Evolutionary conservation across 306 rosid genomes (phyloP).

Genomic region (Dalbergia oliveri): DNA sequence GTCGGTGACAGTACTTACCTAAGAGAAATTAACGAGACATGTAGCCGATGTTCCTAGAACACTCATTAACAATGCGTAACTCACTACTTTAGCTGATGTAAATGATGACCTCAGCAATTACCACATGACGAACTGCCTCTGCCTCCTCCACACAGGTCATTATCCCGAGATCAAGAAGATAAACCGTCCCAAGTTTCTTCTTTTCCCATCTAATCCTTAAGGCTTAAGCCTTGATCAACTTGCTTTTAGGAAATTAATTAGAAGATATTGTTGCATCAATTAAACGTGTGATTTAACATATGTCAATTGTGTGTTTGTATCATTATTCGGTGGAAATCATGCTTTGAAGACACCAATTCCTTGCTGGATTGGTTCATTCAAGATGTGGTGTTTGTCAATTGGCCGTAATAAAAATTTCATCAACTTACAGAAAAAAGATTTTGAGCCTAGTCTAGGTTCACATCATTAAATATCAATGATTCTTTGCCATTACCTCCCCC

Average conservation of each 20-base stretch:
- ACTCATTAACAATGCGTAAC: neutral
- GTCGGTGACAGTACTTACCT: neutral
- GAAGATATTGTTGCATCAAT: neutral
- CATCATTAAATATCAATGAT: neutral
- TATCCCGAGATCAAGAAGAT: neutral
- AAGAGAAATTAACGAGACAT: neutral
- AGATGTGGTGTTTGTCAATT: neutral
- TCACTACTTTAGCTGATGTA: neutral
- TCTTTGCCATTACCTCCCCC: neutral
- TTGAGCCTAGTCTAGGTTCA: neutral
- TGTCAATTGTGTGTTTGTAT: neutral
- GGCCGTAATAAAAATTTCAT: neutral
- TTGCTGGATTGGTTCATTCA: neutral
- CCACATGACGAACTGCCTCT: neutral
- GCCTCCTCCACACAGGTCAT: neutral
- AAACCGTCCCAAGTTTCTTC: neutral
- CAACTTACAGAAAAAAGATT: neutral
- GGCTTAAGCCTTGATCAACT: neutral
- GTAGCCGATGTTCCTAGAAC: neutral
- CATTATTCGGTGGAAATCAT: neutral
- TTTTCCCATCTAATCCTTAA: neutral
- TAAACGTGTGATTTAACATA: neutral
- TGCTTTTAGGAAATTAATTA: neutral
- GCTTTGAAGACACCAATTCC: conserved; percentile 32
- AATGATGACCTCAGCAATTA: neutral